phyloP scores from a whole-genome alignment of 306 rosid genomes.

The Fragaria vesca region DNA sequence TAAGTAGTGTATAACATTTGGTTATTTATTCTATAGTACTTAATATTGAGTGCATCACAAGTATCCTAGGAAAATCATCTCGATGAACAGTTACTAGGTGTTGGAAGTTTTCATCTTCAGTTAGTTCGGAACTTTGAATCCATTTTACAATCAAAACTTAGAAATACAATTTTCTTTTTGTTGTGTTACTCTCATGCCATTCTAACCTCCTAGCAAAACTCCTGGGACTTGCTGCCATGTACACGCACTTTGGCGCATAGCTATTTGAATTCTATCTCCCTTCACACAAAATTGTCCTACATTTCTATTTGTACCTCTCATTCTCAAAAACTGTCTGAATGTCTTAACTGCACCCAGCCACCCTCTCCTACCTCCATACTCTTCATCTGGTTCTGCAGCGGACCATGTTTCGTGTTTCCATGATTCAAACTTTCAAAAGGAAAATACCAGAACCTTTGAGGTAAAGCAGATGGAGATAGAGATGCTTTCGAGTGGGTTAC shows the following conservation, averaged over 20 bases:
- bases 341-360: no score
- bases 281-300: no score
- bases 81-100: not conserved
- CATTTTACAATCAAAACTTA: not conserved
- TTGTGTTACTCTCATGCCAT: not conserved
- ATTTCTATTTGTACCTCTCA: no score
- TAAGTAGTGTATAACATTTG: slow-evolving; percentile 6
- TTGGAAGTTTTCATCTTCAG: not conserved
- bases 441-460: no score
- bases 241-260: not conserved
- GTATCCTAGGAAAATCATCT: not conserved
- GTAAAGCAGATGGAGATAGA: no score
- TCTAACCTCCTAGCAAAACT: not conserved
- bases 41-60: not conserved
- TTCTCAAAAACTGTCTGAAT: no score
- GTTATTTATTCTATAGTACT: not conserved
- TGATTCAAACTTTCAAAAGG: no score
- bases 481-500: no score
- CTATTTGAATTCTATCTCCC: no score
- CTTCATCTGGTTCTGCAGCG: no score
- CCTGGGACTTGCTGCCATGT: not conserved
- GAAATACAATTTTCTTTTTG: not conserved
- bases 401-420: no score
- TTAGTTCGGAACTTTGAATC: not conserved
- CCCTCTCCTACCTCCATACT: no score